Percentiles rank a stretch among this genome's conserved stretches.
phyloP scores from a whole-genome alignment of 331 rosid genomes.

The Pyracantha coccinea region DNA sequence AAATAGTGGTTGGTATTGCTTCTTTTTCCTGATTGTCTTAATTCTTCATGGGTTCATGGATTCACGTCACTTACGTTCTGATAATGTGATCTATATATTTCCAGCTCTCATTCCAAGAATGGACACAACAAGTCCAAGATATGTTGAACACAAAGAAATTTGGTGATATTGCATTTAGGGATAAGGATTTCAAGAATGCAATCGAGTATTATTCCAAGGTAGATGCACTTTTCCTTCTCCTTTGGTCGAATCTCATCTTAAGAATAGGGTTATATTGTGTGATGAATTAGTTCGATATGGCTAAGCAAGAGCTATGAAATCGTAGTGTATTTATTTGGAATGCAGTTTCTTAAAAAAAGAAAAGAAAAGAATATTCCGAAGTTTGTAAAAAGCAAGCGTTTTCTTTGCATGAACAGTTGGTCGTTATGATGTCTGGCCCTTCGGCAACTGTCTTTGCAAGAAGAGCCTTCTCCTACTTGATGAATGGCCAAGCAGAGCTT shows the following conservation, averaged over 20 bases:
- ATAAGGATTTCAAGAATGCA: slow-evolving; percentile 85
- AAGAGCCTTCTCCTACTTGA: slow-evolving; percentile 80
- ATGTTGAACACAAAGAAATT: slow-evolving; percentile 85
- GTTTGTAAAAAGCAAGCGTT: not conserved
- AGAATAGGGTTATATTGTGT: not conserved
- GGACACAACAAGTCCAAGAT: slow-evolving; percentile 98
- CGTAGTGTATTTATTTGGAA: not conserved
- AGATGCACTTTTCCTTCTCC: slow-evolving; percentile 10
- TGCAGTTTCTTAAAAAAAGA: not conserved
- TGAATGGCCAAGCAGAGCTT: slow-evolving; percentile 79
- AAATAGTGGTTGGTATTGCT: too few relatives aligned
- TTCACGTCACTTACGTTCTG: not conserved
- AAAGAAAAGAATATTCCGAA: not conserved
- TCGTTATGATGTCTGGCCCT: slow-evolving; percentile 70
- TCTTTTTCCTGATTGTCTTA: not conserved
- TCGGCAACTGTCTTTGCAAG: slow-evolving; percentile 82
- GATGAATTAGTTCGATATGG: not conserved
- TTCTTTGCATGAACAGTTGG: slow-evolving; percentile 42
- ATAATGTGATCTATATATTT: slow-evolving; percentile 2
- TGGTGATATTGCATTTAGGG: slow-evolving; percentile 95
- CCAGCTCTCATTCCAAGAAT: slow-evolving; percentile 98
- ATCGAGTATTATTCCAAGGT: slow-evolving; percentile 78
- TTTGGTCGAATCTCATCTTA: not conserved
- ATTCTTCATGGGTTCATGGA: not conserved
- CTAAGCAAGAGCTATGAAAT: not conserved